Evolutionary conservation across 495 filamentous ascomycete genomes (phyloP), one percentile per base, ranked within the genome.

Genomic region (Parachaetomium inaequale): DNA sequence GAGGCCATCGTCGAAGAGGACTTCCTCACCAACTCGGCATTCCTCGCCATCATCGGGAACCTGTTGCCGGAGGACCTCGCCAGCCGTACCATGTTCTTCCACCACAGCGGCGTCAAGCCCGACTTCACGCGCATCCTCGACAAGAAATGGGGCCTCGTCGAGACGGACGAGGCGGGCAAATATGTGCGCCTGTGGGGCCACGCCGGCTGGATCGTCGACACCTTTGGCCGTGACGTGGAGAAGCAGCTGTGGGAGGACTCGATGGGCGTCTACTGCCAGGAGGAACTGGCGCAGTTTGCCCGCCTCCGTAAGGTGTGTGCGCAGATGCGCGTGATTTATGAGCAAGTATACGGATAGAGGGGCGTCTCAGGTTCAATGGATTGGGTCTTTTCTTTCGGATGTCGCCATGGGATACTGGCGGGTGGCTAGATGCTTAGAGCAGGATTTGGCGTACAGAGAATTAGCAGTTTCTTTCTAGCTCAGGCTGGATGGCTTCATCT

Each of bases 91-190:
- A 80, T 84, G 68, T 85, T 84, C 57, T 74, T 83, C 52, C 83
- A 85, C 65, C 78, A 79, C 56, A 82, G 81, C 63, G 79, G 78
- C 45, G 79, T 80, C 56, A 84, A 84, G 61, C 79, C 83, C 60
- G 81, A 85, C 59, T 79, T 81, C 11, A 59, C 61, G 21, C 63
- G 50, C 21, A 57, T 71, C 28, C n/a, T 42, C 32, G 57, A 62
- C 15, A 4, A 25, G 15, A 32, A 60, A 11, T 51, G 38, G 14
- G 38, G 31, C 12, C 34, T 69, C 19, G 25, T 61, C 8, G 50
- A 45, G 31, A 53, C 4, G n/a, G 47, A 66, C 34, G 58, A 71
- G 15, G 34, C 58, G 23, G 68, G 60, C 34, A 63, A 46, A 32
- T 58, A 56, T n/a, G 31, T 68, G 29, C 52, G 70, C 19, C 42